A percentile compares a stretch with the other conserved stretches of the same genome.
Evolutionary conservation across 352 stramenopile genomes (phyloP).

Genomic region (Globisporangium orthogonon): DNA sequence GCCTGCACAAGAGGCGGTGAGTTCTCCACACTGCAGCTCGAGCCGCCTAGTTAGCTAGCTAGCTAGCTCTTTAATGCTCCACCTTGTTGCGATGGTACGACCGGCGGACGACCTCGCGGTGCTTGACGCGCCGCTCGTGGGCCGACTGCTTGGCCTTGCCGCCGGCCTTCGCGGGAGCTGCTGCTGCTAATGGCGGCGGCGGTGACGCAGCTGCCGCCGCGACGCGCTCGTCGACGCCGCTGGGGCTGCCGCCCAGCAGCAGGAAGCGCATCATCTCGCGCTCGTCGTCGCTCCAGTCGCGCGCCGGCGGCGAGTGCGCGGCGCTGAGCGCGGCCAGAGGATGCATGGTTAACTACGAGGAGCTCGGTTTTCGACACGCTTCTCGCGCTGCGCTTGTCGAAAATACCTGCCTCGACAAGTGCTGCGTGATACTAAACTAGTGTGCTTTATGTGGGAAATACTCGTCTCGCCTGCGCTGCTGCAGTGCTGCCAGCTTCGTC

Average conservation of each 20-base stretch:
- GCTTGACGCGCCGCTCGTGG: conserved; percentile 45
- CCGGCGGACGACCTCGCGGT: conserved; percentile 67
- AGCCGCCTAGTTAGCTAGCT: not conserved
- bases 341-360: not conserved
- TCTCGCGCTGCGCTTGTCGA: too few species aligned
- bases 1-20: conserved; percentile 16
- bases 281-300: conserved; percentile 14
- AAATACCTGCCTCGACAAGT: too few species aligned
- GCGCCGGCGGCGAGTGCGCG: not conserved
- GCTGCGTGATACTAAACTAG: too few species aligned
- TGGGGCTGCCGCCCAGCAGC: conserved; percentile 7
- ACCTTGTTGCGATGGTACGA: conserved; percentile 77
- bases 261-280: conserved; percentile 13
- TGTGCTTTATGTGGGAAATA: too few species aligned
- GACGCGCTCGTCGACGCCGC: conserved; percentile 5
- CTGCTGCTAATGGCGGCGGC: not conserved
- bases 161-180: not conserved
- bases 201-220: not conserved
- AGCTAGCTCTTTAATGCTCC: not conserved
- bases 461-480: too few species aligned
- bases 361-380: too few species aligned
- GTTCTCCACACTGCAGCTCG: too few species aligned
- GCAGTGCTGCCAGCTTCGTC: too few species aligned
- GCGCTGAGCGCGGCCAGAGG: not conserved
- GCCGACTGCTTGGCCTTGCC: conserved; percentile 33